A percentile compares a stretch with the other conserved stretches of the same genome.
phyloP scores from a whole-genome alignment of 2,329 filamentous ascomycete species.

The Colletotrichum australisinense region DNA sequence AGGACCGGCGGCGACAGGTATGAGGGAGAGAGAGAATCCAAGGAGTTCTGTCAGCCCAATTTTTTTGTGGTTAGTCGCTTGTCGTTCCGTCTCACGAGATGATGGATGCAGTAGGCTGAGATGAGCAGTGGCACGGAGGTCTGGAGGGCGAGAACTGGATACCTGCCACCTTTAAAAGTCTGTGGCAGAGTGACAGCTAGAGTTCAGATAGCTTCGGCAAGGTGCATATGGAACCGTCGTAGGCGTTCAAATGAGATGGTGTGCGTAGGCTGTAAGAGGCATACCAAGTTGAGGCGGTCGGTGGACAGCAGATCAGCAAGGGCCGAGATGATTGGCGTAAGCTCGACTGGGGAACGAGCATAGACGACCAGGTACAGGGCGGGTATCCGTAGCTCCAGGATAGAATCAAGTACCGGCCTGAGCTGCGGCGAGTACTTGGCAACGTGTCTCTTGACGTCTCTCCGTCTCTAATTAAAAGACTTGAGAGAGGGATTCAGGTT shows the following conservation, averaged over 20 bases:
- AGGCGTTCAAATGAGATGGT: conserved; percentile 3
- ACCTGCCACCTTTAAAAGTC: conserved; percentile 24
- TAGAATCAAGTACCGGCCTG: conserved; percentile 9
- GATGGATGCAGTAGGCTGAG: neutral
- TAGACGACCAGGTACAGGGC: neutral
- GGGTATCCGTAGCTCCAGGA: neutral
- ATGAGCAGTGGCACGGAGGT: conserved; percentile 13
- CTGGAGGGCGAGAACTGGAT: neutral
- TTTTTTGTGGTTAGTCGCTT: neutral
- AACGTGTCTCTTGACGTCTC: neutral
- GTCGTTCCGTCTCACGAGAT: neutral
- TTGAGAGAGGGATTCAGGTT: neutral
- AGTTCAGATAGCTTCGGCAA: conserved; percentile 25
- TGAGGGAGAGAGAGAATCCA: neutral
- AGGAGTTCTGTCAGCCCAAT: neutral
- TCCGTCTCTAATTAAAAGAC: neutral
- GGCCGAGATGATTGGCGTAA: conserved; percentile 25
- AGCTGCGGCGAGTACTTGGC: conserved; percentile 14
- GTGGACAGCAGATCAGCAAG: conserved; percentile 26
- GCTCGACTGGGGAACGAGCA: conserved; percentile 17
- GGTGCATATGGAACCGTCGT: conserved; percentile 11
- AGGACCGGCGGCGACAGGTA: neutral
- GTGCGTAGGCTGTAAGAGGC: conserved; percentile 24
- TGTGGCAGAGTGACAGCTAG: conserved; percentile 7
- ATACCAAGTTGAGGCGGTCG: conserved; percentile 10